A percentile compares a stretch with the other conserved stretches of the same genome.
phyloP scores from a whole-genome alignment of 2,329 filamentous ascomycete species.

The Pseudocercospora vitis region DNA sequence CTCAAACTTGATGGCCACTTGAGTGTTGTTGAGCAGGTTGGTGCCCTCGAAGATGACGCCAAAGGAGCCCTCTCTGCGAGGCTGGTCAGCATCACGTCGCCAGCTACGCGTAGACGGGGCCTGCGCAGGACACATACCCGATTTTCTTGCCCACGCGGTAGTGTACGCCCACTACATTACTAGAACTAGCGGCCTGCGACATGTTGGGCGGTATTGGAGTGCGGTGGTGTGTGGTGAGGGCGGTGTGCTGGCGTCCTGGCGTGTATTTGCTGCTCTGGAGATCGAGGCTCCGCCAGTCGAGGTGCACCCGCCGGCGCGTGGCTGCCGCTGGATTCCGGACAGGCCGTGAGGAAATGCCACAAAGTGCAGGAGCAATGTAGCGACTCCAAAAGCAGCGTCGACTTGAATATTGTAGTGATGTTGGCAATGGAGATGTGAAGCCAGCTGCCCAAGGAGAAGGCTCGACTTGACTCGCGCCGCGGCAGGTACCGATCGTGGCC shows the following conservation, averaged over 20 bases:
- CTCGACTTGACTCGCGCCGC: slow-evolving; percentile 1
- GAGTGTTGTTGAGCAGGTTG: slow-evolving; percentile 97
- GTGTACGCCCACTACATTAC: slow-evolving; percentile 97
- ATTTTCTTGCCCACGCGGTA: slow-evolving; percentile 99
- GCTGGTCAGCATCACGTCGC: slow-evolving; percentile 20
- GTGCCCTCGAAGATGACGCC: slow-evolving; percentile 99
- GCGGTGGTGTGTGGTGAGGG: slow-evolving; percentile 1
- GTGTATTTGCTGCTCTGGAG: neutral
- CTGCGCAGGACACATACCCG: slow-evolving; percentile 48
- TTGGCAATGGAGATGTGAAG: neutral
- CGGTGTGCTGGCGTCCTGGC: neutral
- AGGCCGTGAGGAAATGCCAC: neutral
- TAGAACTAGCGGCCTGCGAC: slow-evolving; percentile 41
- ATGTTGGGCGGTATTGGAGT: too few species aligned
- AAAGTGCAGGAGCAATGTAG: neutral
- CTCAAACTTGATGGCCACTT: slow-evolving; percentile 99
- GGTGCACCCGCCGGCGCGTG: neutral
- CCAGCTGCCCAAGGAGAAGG: neutral
- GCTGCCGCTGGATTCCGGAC: neutral
- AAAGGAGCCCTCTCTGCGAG: slow-evolving; percentile 75
- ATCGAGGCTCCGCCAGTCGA: neutral
- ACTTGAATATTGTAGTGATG: neutral
- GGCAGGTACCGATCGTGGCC: neutral
- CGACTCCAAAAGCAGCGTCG: neutral
- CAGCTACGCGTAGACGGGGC: slow-evolving; percentile 7